Evolutionary conservation across 371 early-diverging fungal species (phyloP).

Genomic region (Mucor sp.): DNA sequence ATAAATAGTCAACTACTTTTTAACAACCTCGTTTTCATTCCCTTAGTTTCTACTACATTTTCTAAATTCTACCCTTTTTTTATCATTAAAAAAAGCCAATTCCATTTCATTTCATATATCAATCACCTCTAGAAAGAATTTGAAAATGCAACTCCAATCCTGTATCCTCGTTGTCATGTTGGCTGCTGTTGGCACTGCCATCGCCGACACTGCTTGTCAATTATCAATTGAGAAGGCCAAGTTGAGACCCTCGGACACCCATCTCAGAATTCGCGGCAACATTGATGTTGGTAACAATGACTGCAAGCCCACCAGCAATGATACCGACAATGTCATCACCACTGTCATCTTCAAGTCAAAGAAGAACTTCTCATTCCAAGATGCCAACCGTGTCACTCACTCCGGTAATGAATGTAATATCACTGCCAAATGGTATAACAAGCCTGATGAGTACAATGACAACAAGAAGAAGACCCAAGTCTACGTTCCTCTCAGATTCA

Average conservation of each 20-base stretch:
- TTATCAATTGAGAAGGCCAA: slow-evolving; percentile 13
- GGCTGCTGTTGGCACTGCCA: slow-evolving; percentile 3
- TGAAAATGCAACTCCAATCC: slow-evolving; percentile 14
- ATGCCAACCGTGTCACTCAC: neutral
- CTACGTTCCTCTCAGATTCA: slow-evolving; percentile 11
- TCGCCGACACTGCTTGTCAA: slow-evolving; percentile 11
- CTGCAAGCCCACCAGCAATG: slow-evolving; percentile 9
- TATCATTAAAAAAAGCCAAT: neutral
- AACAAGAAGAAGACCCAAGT: slow-evolving; percentile 10
- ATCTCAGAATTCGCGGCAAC: slow-evolving; percentile 21
- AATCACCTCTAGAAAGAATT: neutral
- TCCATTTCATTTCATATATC: neutral
- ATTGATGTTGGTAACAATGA: slow-evolving; percentile 1
- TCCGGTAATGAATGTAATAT: slow-evolving; percentile 20
- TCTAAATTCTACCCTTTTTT: slow-evolving; percentile 1
- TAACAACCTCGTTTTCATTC: neutral
- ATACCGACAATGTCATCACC: slow-evolving; percentile 8
- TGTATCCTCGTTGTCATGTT: slow-evolving; percentile 13
- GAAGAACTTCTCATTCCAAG: slow-evolving; percentile 6
- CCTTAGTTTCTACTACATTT: slow-evolving; percentile 1
- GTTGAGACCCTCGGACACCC: slow-evolving; percentile 9
- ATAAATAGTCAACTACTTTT: neutral
- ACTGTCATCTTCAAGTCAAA: slow-evolving; percentile 9
- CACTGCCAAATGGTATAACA: slow-evolving; percentile 17
- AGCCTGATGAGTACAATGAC: slow-evolving; percentile 1